phyloP scores from a whole-genome alignment of 2,329 filamentous ascomycete genomes.

The Colletotrichum euphorbiae region DNA sequence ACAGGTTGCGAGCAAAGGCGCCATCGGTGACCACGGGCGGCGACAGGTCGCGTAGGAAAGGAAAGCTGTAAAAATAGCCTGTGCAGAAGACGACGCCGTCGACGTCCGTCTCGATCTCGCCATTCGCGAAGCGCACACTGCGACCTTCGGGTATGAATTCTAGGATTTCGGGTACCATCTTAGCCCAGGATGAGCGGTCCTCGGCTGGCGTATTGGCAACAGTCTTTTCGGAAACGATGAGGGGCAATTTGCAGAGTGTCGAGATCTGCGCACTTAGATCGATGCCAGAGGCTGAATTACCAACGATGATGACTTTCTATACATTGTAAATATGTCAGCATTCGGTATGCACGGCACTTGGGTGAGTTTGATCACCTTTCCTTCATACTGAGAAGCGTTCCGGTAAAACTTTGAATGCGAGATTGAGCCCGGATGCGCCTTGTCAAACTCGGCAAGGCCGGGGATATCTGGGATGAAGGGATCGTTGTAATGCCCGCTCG shows the following conservation, averaged over 20 bases:
- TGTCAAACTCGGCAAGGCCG: slow-evolving; percentile 66
- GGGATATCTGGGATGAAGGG: slow-evolving; percentile 68
- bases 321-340: not conserved
- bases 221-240: slow-evolving; percentile 67
- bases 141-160: slow-evolving; percentile 57
- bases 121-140: slow-evolving; percentile 72
- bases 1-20: slow-evolving; percentile 68
- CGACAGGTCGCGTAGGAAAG: slow-evolving; percentile 68
- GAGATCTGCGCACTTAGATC: slow-evolving; percentile 75
- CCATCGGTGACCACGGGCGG: slow-evolving; percentile 69
- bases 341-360: accelerated
- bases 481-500: slow-evolving; percentile 72
- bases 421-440: slow-evolving; percentile 60
- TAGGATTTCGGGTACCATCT: slow-evolving; percentile 57
- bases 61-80: slow-evolving; percentile 87
- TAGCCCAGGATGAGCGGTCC: slow-evolving; percentile 46
- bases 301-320: slow-evolving; percentile 75
- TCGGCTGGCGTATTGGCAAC: slow-evolving; percentile 43
- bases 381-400: slow-evolving; percentile 49
- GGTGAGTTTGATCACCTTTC: slow-evolving; percentile 44
- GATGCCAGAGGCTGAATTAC: slow-evolving; percentile 77
- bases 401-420: slow-evolving; percentile 78
- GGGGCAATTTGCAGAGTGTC: slow-evolving; percentile 60
- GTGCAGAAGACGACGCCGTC: slow-evolving; percentile 89
- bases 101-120: slow-evolving; percentile 72